Percentiles rank a stretch among this genome's conserved stretches.
Conservation (phyloP, 495 filamentous ascomycete species). For the Saxophila tyrrhenica region DNA sequence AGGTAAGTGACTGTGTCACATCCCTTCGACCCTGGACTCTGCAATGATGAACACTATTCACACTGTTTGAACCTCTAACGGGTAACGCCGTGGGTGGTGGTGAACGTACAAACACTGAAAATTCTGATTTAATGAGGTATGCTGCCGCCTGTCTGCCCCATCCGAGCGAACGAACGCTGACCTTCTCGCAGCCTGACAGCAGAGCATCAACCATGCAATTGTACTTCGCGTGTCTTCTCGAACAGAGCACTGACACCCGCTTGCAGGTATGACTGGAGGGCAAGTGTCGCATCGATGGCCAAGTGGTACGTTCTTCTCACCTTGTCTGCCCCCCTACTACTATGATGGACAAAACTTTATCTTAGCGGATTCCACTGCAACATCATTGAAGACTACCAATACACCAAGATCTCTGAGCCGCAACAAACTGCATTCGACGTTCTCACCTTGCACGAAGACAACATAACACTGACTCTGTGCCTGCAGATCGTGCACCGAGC, state of each 20-base stretch:
- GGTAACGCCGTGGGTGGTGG: constrained; percentile 35
- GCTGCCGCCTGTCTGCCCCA: constrained; percentile 3
- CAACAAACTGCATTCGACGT: background rate
- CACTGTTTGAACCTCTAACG: constrained; percentile 85
- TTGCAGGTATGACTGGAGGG: background rate
- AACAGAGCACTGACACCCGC: constrained; percentile 2
- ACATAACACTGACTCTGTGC: background rate
- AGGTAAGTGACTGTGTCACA: background rate
- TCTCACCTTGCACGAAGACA: background rate
- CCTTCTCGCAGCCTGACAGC: constrained; percentile 21
- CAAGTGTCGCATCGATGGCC: too few species aligned
- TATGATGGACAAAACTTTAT: too few species aligned
- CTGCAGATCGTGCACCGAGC: too few species aligned
- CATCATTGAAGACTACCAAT: background rate
- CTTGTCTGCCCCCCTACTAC: too few species aligned
- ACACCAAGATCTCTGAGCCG: background rate
- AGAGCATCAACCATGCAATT: background rate
- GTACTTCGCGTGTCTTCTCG: background rate
- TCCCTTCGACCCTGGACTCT: background rate
- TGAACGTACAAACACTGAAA: constrained; percentile 73
- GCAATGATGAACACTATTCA: constrained; percentile 83
- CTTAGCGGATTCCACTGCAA: too few species aligned
- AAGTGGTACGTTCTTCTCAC: too few species aligned
- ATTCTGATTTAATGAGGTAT: constrained; percentile 99
- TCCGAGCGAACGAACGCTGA: background rate